phyloP scores from a whole-genome alignment of 176 grass and related monocot species.

The Aegilops tauschii region DNA sequence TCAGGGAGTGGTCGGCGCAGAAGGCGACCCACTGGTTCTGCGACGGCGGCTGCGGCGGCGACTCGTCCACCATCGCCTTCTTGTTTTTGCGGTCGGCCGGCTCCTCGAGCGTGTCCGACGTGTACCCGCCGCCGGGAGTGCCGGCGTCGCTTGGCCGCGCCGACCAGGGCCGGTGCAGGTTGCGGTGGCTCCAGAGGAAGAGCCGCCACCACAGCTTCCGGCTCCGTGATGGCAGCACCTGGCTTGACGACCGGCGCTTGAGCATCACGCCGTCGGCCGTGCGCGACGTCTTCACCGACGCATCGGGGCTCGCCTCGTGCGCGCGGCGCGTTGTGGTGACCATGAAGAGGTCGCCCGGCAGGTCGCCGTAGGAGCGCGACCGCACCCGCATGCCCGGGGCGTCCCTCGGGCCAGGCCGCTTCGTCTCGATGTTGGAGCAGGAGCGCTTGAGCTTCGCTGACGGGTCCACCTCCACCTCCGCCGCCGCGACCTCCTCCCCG shows the following conservation, averaged over 20 bases:
- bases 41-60: constrained; percentile 11
- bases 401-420: constrained; percentile 33
- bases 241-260: constrained; percentile 93
- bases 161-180: constrained; percentile 51
- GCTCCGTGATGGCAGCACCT: constrained; percentile 93
- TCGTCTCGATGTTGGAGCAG: constrained; percentile 95
- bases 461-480: constrained; percentile 2
- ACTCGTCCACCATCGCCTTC: constrained; percentile 40
- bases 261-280: constrained; percentile 85
- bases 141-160: not conserved
- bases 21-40: constrained; percentile 94
- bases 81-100: constrained; percentile 53
- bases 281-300: constrained; percentile 69
- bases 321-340: not conserved
- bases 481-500: constrained; percentile 12
- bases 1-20: constrained; percentile 58
- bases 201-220: constrained; percentile 97
- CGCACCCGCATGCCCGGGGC: constrained; percentile 30
- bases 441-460: constrained; percentile 69
- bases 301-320: constrained; percentile 47
- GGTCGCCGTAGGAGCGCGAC: constrained; percentile 61
- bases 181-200: constrained; percentile 98
- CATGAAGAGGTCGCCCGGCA: not conserved
- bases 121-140: constrained; percentile 57
- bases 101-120: constrained; percentile 74